phyloP scores from a whole-genome alignment of 1,284 basidiomycete genomes.

The Ustilago vetiveriae region DNA sequence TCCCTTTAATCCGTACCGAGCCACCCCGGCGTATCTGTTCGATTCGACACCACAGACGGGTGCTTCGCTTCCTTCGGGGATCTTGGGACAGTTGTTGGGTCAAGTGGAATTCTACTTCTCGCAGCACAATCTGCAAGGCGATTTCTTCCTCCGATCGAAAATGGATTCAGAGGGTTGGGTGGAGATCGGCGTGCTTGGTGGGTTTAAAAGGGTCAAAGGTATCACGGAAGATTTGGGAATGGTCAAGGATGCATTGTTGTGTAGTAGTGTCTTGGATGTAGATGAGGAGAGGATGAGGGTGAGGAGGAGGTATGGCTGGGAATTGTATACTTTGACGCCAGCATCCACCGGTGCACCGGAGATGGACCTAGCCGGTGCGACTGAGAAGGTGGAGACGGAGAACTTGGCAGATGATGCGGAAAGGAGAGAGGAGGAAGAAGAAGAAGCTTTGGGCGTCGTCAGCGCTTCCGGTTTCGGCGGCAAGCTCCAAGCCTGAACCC shows the following conservation, averaged over 20 bases:
- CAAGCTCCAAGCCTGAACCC: constrained; percentile 2
- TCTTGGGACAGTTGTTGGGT: constrained; percentile 39
- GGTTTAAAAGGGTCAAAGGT: constrained; percentile 54
- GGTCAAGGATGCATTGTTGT: constrained; percentile 45
- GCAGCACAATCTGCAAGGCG: constrained; percentile 54
- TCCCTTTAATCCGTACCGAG: constrained; percentile 4
- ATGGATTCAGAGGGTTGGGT: constrained; percentile 63
- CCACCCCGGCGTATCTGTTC: constrained; percentile 3
- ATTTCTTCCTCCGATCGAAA: constrained; percentile 58
- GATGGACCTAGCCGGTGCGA: too few species aligned
- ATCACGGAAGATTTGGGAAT: constrained; percentile 30
- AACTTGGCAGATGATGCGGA: background rate
- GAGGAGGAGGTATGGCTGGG: constrained; percentile 51
- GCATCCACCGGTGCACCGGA: too few species aligned
- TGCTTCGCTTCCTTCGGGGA: constrained; percentile 17
- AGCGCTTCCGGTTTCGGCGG: constrained; percentile 32
- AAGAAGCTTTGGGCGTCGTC: constrained; percentile 33
- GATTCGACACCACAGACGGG: constrained; percentile 19
- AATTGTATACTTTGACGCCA: constrained; percentile 33
- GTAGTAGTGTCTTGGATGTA: constrained; percentile 50
- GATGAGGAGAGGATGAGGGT: constrained; percentile 33
- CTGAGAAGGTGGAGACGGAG: too few species aligned
- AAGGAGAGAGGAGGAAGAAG: constrained; percentile 1
- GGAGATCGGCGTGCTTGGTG: constrained; percentile 40
- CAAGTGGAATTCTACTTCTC: constrained; percentile 66